Percentiles rank a stretch among this genome's conserved stretches.
Conservation (phyloP, 768 basidiomycete genomes). For the Russula vinacea region DNA sequence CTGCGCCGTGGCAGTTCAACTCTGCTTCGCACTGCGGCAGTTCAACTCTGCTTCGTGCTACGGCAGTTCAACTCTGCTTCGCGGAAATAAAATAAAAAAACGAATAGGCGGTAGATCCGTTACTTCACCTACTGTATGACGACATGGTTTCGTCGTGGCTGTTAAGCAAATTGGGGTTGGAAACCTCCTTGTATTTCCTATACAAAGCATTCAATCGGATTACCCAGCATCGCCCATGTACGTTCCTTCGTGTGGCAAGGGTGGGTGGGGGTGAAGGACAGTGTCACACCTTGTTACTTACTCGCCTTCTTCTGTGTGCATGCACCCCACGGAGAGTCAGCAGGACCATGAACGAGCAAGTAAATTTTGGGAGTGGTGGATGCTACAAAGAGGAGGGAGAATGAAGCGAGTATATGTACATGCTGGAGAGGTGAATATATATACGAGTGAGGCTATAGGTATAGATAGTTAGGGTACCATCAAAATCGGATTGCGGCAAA, state of each 20-base stretch:
- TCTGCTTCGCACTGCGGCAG: slow-evolving; percentile 16
- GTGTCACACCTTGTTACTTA: neutral
- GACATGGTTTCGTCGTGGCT: no score
- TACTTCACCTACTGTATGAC: neutral
- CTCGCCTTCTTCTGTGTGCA: neutral
- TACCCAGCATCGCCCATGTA: no score
- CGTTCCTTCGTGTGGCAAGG: neutral
- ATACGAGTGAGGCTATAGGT: slow-evolving; percentile 6
- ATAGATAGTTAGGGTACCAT: slow-evolving; percentile 9
- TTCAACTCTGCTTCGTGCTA: no score
- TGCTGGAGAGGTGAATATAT: neutral
- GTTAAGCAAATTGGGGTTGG: no score
- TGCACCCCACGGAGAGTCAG: neutral
- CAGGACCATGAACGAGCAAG: neutral
- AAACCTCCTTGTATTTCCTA: no score
- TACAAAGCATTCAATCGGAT: no score
- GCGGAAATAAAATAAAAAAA: neutral
- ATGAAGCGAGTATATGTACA: slow-evolving; percentile 20
- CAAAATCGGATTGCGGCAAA: neutral
- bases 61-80: slow-evolving; percentile 24
- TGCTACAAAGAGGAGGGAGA: slow-evolving; percentile 9
- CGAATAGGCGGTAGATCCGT: neutral
- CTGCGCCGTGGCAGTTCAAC: no score
- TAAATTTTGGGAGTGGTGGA: slow-evolving; percentile 13
- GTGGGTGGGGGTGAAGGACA: neutral